These are phyloP conservation scores for Lactarius psammicola DNA, from an alignment of 768 basidiomycete genomes.

Conservation along the genomic window DNA sequence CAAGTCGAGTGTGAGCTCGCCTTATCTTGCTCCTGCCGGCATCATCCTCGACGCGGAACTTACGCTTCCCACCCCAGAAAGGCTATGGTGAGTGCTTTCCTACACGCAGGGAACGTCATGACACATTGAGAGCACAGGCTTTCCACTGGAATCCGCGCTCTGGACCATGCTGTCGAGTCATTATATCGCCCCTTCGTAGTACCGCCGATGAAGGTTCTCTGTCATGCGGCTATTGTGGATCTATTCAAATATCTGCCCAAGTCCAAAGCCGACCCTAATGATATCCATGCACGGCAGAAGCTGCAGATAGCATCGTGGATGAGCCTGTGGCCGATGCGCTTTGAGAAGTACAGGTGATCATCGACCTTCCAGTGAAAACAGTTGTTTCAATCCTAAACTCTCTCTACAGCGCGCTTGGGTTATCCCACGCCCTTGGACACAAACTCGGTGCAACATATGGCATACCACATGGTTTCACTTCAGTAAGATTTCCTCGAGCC, in stretches of 20 bases:
- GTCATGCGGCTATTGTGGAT: conserved; percentile 64
- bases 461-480: conserved; percentile 82
- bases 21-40: conserved; percentile 62
- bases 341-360: conserved; percentile 52
- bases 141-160: conserved; percentile 73
- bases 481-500: conserved; percentile 43
- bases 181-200: conserved; percentile 58
- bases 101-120: conserved; percentile 12
- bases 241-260: conserved; percentile 71
- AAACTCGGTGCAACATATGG: conserved; percentile 68
- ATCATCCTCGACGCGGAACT: conserved; percentile 78
- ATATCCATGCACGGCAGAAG: conserved; percentile 61
- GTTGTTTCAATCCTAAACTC: neutral
- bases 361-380: no score
- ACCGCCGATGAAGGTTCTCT: conserved; percentile 60
- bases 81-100: conserved; percentile 55
- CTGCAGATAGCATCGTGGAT: conserved; percentile 78
- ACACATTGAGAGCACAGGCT: conserved; percentile 45
- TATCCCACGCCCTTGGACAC: conserved; percentile 76
- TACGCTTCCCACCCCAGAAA: conserved; percentile 68
- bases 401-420: conserved; percentile 54
- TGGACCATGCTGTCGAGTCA: conserved; percentile 76
- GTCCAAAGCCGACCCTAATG: conserved; percentile 56
- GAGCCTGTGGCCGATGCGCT: conserved; percentile 68
- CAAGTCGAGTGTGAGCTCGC: conserved; percentile 58